Percentiles rank a stretch among this genome's conserved stretches.
phyloP scores from a whole-genome alignment of 2,329 filamentous ascomycete genomes.

The Aspergillus vadensis region DNA sequence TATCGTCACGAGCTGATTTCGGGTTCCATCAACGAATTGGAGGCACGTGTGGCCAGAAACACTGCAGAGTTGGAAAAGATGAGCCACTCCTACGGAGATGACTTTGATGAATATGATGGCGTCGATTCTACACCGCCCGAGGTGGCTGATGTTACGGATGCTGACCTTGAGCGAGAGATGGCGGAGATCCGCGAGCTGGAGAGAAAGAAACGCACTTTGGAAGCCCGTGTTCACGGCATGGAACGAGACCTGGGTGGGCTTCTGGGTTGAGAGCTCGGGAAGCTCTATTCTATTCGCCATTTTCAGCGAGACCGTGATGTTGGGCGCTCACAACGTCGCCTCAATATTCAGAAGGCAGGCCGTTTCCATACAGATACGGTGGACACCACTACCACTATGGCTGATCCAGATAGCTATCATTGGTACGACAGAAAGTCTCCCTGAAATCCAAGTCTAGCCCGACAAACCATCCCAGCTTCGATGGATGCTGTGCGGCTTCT shows the following conservation, averaged over 20 bases:
- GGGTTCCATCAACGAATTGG: conserved; percentile 77
- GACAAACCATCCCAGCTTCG: background rate
- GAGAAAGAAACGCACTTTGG: conserved; percentile 61
- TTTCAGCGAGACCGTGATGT: background rate
- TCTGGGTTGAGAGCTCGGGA: conserved; percentile 46
- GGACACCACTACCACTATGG: background rate
- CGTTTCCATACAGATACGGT: background rate
- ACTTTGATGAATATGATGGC: conserved; percentile 57
- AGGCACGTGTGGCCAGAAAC: conserved; percentile 77
- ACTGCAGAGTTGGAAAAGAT: conserved; percentile 70
- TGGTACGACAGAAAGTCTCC: background rate
- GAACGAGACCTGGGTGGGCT: conserved; percentile 67
- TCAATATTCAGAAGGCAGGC: background rate
- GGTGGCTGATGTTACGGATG: conserved; percentile 39
- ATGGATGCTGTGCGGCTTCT: background rate
- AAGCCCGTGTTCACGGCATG: conserved; percentile 67
- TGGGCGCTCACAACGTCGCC: background rate
- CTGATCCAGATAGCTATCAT: background rate
- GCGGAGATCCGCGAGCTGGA: conserved; percentile 64
- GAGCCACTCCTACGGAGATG: conserved; percentile 61
- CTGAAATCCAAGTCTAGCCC: background rate
- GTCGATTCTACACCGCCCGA: conserved; percentile 33
- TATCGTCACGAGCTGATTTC: conserved; percentile 70
- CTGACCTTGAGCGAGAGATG: conserved; percentile 50
- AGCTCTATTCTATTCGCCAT: background rate